Evolutionary conservation across 495 filamentous ascomycete species (phyloP).

Genomic region (Annulohypoxylon maeteangense): DNA sequence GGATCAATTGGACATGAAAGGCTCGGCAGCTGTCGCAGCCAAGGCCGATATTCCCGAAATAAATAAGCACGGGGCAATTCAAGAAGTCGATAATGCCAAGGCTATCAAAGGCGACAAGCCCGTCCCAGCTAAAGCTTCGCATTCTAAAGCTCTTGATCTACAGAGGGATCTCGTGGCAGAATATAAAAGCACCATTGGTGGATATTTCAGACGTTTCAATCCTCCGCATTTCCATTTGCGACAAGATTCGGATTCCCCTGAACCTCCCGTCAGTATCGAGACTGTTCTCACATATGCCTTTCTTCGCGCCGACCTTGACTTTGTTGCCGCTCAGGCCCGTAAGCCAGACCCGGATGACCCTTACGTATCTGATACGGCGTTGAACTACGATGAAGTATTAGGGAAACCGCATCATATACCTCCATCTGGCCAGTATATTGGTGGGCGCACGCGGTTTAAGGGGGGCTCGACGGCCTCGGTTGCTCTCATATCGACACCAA

Average conservation of each 20-base stretch:
- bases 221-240: conserved; percentile 69
- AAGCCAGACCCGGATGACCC: conserved; percentile 75
- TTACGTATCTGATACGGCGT: conserved; percentile 72
- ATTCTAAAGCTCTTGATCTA: conserved; percentile 64
- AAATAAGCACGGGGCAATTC: conserved; percentile 45
- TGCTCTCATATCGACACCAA: conserved; percentile 90
- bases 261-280: conserved; percentile 61
- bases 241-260: conserved; percentile 31
- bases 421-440: conserved; percentile 67
- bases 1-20: conserved; percentile 53
- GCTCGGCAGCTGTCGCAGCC: conserved; percentile 48
- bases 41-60: conserved; percentile 44
- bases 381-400: conserved; percentile 84
- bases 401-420: conserved; percentile 69
- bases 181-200: conserved; percentile 87
- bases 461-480: conserved; percentile 92
- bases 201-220: conserved; percentile 91
- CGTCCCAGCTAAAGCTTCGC: conserved; percentile 47
- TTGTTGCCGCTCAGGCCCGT: conserved; percentile 83
- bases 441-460: conserved; percentile 79
- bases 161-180: conserved; percentile 74
- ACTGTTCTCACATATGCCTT: conserved; percentile 88
- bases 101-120: conserved; percentile 49
- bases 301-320: conserved; percentile 90
- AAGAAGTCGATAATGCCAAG: conserved; percentile 38